Conservation (phyloP, 2,329 filamentous ascomycete species). For the Stagonosporopsis cucurbitacearum region DNA sequence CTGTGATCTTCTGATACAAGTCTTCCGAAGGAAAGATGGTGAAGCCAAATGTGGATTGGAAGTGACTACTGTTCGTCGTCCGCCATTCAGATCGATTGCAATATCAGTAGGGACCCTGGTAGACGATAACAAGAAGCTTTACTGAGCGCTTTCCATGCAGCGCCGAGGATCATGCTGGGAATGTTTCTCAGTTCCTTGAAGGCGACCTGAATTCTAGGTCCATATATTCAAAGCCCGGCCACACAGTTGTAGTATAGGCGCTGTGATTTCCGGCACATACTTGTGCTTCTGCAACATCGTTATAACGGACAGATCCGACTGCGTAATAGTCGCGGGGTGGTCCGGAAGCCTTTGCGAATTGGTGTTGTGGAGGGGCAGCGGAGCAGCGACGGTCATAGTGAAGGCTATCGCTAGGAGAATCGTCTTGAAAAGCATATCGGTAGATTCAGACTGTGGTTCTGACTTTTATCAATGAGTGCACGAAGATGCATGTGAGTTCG, state of each 20-base stretch:
- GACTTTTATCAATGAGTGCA: neutral
- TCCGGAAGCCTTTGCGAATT: constrained; percentile 15
- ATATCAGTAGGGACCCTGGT: no score
- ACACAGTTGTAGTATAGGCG: constrained; percentile 5
- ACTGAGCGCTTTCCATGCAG: neutral
- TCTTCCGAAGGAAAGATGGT: no score
- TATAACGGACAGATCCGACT: neutral
- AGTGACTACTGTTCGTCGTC: no score
- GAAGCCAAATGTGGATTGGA: no score
- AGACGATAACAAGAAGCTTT: neutral
- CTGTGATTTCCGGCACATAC: constrained; percentile 6
- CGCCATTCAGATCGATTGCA: no score
- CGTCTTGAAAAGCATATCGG: neutral
- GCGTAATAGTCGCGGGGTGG: constrained; percentile 1
- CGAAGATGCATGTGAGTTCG: neutral
- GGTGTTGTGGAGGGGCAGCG: constrained; percentile 15
- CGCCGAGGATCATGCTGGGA: neutral
- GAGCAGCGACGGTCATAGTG: neutral
- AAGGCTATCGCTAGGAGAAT: neutral
- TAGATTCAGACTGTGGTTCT: neutral
- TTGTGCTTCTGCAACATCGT: constrained; percentile 10
- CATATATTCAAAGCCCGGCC: neutral
- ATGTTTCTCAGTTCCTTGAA: neutral
- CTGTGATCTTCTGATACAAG: no score
- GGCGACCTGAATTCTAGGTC: neutral